Conservation (phyloP, 345 rosid species). For the Aquilaria yunnanensis region DNA sequence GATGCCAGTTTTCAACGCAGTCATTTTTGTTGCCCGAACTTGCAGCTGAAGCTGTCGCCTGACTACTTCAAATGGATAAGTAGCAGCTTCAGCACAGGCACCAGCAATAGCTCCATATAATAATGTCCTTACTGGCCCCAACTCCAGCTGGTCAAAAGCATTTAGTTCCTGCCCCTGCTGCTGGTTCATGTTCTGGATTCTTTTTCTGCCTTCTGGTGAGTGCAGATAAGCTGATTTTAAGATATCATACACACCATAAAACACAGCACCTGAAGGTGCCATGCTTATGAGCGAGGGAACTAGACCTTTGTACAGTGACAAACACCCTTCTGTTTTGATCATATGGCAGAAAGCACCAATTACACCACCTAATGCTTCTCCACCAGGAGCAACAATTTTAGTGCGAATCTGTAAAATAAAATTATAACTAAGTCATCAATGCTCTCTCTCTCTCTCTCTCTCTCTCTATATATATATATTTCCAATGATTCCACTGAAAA, state of each 20-base stretch:
- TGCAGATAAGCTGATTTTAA: conserved; percentile 59
- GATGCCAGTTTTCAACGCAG: conserved; percentile 47
- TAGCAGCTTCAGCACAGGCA: conserved; percentile 76
- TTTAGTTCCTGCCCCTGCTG: conserved; percentile 47
- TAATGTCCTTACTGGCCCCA: conserved; percentile 65
- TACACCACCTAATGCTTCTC: conserved; percentile 67
- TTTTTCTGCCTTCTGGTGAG: conserved; percentile 55
- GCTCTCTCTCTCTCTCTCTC: background rate
- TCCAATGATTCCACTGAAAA: too few relatives aligned
- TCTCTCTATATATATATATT: too few relatives aligned
- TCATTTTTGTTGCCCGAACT: conserved; percentile 49
- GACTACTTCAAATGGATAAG: conserved; percentile 75
- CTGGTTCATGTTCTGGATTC: conserved; percentile 49
- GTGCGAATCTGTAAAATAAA: conserved; percentile 52
- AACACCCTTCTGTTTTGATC: conserved; percentile 67
- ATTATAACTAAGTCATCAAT: background rate
- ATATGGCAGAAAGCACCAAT: conserved; percentile 55
- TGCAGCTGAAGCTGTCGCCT: conserved; percentile 72
- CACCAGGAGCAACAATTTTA: conserved; percentile 70
- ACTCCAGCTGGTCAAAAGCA: conserved; percentile 68
- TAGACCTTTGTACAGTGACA: conserved; percentile 66
- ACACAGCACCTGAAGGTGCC: conserved; percentile 78
- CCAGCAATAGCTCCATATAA: conserved; percentile 69
- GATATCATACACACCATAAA: conserved; percentile 66
- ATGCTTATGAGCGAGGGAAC: conserved; percentile 66